Conservation (phyloP, 2,329 filamentous ascomycete genomes). For the Xylariales sp. region DNA sequence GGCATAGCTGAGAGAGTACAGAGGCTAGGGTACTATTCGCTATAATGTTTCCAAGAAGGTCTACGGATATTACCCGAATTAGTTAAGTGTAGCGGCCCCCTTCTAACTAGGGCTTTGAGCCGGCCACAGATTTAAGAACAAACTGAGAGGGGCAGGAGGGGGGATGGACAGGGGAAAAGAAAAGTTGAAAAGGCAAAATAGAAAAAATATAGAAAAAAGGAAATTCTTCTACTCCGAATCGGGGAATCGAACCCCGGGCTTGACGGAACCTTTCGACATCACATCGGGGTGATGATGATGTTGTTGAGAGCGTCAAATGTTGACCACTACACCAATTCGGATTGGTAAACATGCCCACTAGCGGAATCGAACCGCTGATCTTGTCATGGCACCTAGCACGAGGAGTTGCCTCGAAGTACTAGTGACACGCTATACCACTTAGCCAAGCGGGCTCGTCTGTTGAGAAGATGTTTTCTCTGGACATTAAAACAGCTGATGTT, state of each 20-base stretch:
- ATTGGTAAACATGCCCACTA: constrained; percentile 26
- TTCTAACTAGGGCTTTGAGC: too few species aligned
- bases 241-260: constrained; percentile 51
- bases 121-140: too few species aligned
- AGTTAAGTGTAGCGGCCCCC: too few species aligned
- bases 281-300: too few species aligned
- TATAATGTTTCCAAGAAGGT: too few species aligned
- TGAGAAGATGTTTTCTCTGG: background rate
- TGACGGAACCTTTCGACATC: constrained; percentile 30
- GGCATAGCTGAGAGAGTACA: too few species aligned
- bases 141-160: too few species aligned
- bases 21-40: too few species aligned
- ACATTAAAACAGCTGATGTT: background rate
- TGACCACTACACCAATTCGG: constrained; percentile 53
- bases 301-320: constrained; percentile 52
- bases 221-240: constrained; percentile 42
- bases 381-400: constrained; percentile 13
- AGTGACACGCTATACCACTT: constrained; percentile 29
- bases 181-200: too few species aligned
- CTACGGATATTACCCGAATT: too few species aligned
- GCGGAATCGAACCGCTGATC: constrained; percentile 23
- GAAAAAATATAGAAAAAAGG: too few species aligned
- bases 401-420: constrained; percentile 4
- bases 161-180: too few species aligned
- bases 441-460: constrained; percentile 16